These are phyloP conservation scores for Xerocomus spinulosus DNA, from an alignment of 768 basidiomycete species.

Conservation along the genomic window DNA sequence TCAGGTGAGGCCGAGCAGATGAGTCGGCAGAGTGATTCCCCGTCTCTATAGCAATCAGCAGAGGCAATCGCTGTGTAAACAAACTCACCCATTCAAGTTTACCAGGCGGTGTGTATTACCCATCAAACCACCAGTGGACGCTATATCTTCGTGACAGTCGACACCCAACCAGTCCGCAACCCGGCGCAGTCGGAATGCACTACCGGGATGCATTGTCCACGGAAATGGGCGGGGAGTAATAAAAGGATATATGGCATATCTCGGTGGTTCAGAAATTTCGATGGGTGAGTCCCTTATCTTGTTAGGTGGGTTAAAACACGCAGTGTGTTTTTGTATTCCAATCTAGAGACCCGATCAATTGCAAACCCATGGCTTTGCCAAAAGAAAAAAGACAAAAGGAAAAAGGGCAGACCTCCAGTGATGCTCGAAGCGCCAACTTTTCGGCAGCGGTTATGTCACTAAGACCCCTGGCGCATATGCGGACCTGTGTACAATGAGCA, in stretches of 20 bases:
- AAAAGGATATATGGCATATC: slow-evolving; percentile 70
- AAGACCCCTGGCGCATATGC: slow-evolving; percentile 47
- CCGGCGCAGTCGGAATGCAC: slow-evolving; percentile 56
- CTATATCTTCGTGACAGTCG: slow-evolving; percentile 31
- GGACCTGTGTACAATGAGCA: slow-evolving; percentile 39
- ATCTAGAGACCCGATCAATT: slow-evolving; percentile 10
- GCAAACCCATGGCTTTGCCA: slow-evolving; percentile 9
- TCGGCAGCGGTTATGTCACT: slow-evolving; percentile 41
- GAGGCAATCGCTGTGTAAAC: neutral
- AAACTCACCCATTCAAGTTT: slow-evolving; percentile 35
- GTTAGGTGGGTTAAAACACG: slow-evolving; percentile 31
- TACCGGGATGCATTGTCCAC: slow-evolving; percentile 41
- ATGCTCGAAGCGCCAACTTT: slow-evolving; percentile 48
- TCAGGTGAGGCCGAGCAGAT: slow-evolving; percentile 4
- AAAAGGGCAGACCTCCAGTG: slow-evolving; percentile 44
- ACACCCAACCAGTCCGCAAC: slow-evolving; percentile 57
- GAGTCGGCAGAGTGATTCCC: slow-evolving; percentile 13
- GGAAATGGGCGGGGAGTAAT: slow-evolving; percentile 44
- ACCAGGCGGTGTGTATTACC: slow-evolving; percentile 32
- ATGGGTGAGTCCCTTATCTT: slow-evolving; percentile 23
- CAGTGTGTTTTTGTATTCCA: slow-evolving; percentile 12
- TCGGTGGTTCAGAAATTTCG: slow-evolving; percentile 30
- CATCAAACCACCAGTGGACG: slow-evolving; percentile 37
- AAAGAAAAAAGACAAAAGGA: too few species aligned
- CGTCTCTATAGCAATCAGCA: slow-evolving; percentile 17